Conservation (phyloP, 192 early-diverging fungal genomes). For the Coemansia sp. region DNA sequence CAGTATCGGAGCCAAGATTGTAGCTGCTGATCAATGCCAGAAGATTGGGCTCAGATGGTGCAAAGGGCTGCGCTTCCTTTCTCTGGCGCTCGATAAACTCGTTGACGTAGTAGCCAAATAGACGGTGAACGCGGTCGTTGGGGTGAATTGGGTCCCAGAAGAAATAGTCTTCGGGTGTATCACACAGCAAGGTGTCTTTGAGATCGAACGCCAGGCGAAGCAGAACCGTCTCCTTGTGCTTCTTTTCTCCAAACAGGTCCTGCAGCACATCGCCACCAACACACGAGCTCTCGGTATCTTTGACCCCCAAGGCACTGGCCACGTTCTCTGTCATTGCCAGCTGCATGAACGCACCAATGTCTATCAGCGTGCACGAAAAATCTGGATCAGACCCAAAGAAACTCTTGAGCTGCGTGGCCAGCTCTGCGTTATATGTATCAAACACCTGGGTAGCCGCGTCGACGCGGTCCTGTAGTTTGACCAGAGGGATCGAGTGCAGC, state of each 20-base stretch:
- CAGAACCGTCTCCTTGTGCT: not conserved
- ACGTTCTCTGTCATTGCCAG: not conserved
- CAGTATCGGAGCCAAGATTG: not conserved
- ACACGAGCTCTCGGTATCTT: slow-evolving; percentile 15
- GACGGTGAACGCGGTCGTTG: slow-evolving; percentile 19
- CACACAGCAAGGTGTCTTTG: slow-evolving; percentile 2
- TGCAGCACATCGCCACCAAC: slow-evolving; percentile 17
- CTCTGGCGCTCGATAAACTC: not conserved
- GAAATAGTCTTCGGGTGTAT: slow-evolving; percentile 4
- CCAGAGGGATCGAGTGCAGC: slow-evolving; percentile 15
- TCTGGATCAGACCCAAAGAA: not conserved
- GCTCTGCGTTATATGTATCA: slow-evolving; percentile 13
- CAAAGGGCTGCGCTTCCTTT: not conserved
- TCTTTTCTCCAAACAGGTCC: not conserved
- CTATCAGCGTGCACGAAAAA: slow-evolving; percentile 4
- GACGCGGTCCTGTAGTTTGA: slow-evolving; percentile 1
- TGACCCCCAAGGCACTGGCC: slow-evolving; percentile 1
- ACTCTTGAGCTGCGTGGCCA: slow-evolving; percentile 1
- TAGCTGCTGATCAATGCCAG: not conserved
- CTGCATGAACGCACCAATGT: slow-evolving; percentile 15
- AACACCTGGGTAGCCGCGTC: slow-evolving; percentile 3
- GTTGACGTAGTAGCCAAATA: slow-evolving; percentile 33
- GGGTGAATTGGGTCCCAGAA: slow-evolving; percentile 41
- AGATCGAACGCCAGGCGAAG: not conserved
- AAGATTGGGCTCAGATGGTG: not conserved